phyloP scores from a whole-genome alignment of 2,329 filamentous ascomycete genomes.

The Thelonectria blattea region DNA sequence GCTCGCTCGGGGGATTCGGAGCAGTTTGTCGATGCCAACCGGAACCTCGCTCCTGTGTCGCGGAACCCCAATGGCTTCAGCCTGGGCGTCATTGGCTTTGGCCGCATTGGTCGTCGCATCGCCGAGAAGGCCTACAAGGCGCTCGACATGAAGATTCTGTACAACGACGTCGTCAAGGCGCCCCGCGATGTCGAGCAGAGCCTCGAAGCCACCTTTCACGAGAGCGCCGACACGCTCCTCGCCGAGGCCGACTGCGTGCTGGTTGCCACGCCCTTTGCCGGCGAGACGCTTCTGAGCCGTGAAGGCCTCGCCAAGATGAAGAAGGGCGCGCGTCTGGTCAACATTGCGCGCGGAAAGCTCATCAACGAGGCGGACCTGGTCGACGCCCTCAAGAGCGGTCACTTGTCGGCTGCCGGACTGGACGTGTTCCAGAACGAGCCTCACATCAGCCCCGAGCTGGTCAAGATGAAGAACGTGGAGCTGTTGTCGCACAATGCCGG shows the following conservation, averaged over 20 bases:
- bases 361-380: conserved; percentile 75
- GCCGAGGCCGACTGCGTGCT: conserved; percentile 36
- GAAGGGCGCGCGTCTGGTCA: conserved; percentile 70
- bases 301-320: conserved; percentile 74
- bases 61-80: conserved; percentile 35
- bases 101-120: conserved; percentile 35
- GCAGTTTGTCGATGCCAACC: conserved; percentile 35
- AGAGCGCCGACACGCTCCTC: conserved; percentile 30
- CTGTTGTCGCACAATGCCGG: conserved; percentile 36
- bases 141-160: conserved; percentile 38
- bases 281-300: conserved; percentile 44
- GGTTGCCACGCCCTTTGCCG: conserved; percentile 35
- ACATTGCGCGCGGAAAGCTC: conserved; percentile 75
- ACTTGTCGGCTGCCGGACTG: conserved; percentile 67
- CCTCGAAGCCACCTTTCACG: conserved; percentile 30
- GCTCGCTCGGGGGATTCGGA: conserved; percentile 35
- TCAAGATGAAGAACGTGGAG: conserved; percentile 38
- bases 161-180: conserved; percentile 36
- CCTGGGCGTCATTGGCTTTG: conserved; percentile 37
- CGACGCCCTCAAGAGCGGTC: conserved; percentile 65
- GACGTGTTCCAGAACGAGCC: conserved; percentile 78
- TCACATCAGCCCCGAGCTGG: conserved; percentile 34
- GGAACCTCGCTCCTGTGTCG: conserved; percentile 33
- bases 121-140: conserved; percentile 38
- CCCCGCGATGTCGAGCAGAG: conserved; percentile 23